Conservation (phyloP, 1,284 basidiomycete genomes). For the Malassezia japonica region DNA sequence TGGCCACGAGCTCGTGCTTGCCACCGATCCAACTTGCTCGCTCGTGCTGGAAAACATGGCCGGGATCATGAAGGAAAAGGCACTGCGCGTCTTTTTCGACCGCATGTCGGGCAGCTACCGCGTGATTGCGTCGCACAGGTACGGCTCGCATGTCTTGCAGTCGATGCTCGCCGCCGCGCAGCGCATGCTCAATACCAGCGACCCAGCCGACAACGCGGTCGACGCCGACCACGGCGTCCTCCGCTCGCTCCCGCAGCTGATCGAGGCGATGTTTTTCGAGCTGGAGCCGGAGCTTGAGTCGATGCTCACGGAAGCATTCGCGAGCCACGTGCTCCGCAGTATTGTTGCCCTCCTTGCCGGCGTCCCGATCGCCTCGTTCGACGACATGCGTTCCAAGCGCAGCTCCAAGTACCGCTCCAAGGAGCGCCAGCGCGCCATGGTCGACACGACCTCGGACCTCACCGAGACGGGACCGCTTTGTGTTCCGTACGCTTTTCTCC, state of each 20-base stretch:
- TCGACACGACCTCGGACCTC: not conserved
- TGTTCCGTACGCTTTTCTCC: conserved; percentile 20
- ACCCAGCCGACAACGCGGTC: not conserved
- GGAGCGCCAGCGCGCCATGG: conserved; percentile 16
- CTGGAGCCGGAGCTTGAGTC: conserved; percentile 3
- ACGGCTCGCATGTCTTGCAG: conserved; percentile 44
- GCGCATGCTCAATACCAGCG: not conserved
- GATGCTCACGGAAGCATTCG: conserved; percentile 11
- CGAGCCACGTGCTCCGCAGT: conserved; percentile 10
- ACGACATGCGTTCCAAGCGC: conserved; percentile 24
- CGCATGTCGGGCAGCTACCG: conserved; percentile 31
- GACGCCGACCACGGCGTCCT: not conserved
- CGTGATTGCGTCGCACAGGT: conserved; percentile 34
- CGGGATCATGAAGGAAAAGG: conserved; percentile 23
- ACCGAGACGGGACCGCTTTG: conserved; percentile 7
- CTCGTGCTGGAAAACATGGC: conserved; percentile 39
- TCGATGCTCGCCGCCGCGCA: conserved; percentile 22
- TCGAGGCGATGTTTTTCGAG: conserved; percentile 11
- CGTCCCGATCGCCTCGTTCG: conserved; percentile 19
- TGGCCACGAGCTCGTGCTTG: conserved; percentile 36
- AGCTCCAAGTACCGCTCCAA: conserved; percentile 39
- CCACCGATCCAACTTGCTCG: conserved; percentile 42
- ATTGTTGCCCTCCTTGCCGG: conserved; percentile 25
- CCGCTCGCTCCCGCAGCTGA: conserved; percentile 8
- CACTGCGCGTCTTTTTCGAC: conserved; percentile 40